Base-by-base conservation (phyloP, 768 basidiomycete species). In the Leucocoprinus birnbaumii region DNA sequence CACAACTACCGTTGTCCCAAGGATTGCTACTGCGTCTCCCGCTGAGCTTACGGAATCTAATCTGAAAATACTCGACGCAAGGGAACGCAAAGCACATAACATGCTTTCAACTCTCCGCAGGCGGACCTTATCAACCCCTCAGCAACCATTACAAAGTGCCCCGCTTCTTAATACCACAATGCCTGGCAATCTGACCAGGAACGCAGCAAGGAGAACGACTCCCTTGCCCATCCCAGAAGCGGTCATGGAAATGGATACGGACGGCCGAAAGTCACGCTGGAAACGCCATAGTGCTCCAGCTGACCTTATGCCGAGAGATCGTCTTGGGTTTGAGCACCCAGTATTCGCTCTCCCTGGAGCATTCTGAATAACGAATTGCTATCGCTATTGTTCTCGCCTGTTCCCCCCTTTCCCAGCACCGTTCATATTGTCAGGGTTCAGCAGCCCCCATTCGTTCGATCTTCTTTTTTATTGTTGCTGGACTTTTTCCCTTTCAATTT, bases 41-140 rank as follows among this genome's bases (percentile, higher is more conserved):
- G 69, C 73, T 9, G 66, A 78, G 55, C 73, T 86, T 44, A 80
- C 80, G 0, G 78, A 85, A 68, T 67, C 69, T 42, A 83, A 85
- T 61, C 63, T 84, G 31, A 65, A 69, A 41, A 72, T 78, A 3
- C 70, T 86, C 54, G 75, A 78, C 60, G 73, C 77, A 18, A 82
- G 86, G 49, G 79, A 79, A 57, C 73, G 78, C 61, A 80, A 75
- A 42, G 80, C 84, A 5, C 75, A 77, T 51, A 76, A 83, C 62
- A 87, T 91, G 88, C 75, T 88, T 51, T 77, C 74, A 26, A 81
- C 82, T 16, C 74, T 91, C 58, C 73, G 75, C 59, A 80, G 84
- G 51, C 80, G 86, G 62, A 82, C 78, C 5, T 56, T 74, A 48
- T 71, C 75, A 10, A 68, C 70, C n/a, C 73, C 72, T 25, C 56